Conservation (phyloP, 2,329 filamentous ascomycete species). For the Clonostachys solani region DNA sequence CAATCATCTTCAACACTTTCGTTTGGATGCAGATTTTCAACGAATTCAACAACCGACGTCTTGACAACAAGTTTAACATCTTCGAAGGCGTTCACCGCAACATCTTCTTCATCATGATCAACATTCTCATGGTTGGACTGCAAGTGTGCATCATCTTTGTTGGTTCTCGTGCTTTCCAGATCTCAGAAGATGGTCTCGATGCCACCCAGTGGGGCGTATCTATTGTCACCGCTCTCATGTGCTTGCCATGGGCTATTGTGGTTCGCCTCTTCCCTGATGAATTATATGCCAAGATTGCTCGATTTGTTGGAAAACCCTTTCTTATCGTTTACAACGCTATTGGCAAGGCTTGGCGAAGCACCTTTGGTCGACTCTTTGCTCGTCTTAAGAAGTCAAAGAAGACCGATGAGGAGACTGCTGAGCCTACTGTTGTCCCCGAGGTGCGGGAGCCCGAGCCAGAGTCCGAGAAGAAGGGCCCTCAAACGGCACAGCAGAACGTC, state of each 20-base stretch:
- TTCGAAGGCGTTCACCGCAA: constrained; percentile 54
- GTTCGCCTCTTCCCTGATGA: constrained; percentile 45
- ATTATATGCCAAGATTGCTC: constrained; percentile 19
- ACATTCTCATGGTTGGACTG: constrained; percentile 50
- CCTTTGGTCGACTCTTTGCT: constrained; percentile 2
- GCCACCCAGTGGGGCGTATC: constrained; percentile 52
- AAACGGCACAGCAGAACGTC: not conserved
- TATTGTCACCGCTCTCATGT: constrained; percentile 39
- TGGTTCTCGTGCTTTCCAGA: constrained; percentile 49
- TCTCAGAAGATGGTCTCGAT: constrained; percentile 26
- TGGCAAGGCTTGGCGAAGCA: constrained; percentile 2
- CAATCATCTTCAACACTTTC: constrained; percentile 62
- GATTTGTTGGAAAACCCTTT: constrained; percentile 2
- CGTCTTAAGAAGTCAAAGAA: constrained; percentile 1
- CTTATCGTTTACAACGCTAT: constrained; percentile 1
- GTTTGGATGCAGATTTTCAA: constrained; percentile 72
- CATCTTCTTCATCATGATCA: constrained; percentile 54
- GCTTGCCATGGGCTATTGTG: constrained; percentile 42
- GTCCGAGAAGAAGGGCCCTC: constrained; percentile 1
- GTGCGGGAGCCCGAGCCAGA: not conserved
- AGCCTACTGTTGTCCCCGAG: not conserved
- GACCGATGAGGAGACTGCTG: not conserved
- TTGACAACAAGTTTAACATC: constrained; percentile 60
- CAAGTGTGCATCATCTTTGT: constrained; percentile 56
- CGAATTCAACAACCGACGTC: constrained; percentile 57